phyloP scores from a whole-genome alignment of 2,329 filamentous ascomycete genomes.

The Sclerotinia nivalis region DNA sequence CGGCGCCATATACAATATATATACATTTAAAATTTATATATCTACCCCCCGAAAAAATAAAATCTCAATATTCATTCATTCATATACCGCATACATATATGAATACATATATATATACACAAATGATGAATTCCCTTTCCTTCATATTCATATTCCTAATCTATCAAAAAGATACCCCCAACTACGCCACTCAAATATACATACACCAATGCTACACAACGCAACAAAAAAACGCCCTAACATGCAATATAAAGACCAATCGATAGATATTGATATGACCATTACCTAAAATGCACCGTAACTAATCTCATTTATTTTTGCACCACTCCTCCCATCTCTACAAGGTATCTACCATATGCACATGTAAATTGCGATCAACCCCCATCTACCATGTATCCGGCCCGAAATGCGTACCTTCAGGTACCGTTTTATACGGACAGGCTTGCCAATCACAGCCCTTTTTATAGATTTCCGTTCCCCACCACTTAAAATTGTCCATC shows the following conservation, averaged over 20 bases:
- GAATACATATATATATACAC: not conserved
- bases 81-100: not conserved
- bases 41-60: no score
- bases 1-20: no score
- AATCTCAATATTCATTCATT: no score
- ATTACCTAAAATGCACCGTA: not conserved
- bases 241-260: not conserved
- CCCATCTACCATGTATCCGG: conserved; percentile 55
- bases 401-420: conserved; percentile 65
- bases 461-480: conserved; percentile 86
- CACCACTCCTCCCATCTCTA: not conserved
- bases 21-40: no score
- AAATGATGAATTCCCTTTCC: not conserved
- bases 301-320: not conserved
- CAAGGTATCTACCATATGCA: not conserved
- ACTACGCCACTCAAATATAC: not conserved
- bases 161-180: not conserved
- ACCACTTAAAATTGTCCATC: conserved; percentile 76
- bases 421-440: conserved; percentile 67
- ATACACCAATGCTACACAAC: not conserved
- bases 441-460: conserved; percentile 83
- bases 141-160: not conserved
- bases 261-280: not conserved
- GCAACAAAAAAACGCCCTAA: not conserved
- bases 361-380: not conserved